These are phyloP conservation scores for Ganoderma lucidum DNA, from an alignment of 1,284 basidiomycete species.

Conservation along the genomic window DNA sequence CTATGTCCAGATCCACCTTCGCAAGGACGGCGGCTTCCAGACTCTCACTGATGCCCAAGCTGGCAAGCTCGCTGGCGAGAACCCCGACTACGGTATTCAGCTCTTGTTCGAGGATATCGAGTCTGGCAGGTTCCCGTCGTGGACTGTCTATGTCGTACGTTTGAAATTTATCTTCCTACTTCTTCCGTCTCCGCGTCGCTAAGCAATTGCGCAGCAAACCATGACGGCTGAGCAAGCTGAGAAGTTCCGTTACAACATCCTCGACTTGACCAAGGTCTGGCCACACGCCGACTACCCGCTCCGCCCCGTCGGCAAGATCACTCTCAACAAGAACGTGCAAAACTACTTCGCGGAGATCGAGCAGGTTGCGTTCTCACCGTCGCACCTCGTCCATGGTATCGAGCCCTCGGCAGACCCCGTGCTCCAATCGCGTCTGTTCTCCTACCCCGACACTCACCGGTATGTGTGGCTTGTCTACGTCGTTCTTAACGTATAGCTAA, in stretches of 20 bases:
- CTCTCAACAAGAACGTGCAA: slow-evolving; percentile 85
- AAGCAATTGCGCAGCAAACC: slow-evolving; percentile 65
- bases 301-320: slow-evolving; percentile 85
- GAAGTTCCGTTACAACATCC: slow-evolving; percentile 86
- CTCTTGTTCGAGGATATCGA: slow-evolving; percentile 85
- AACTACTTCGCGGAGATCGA: slow-evolving; percentile 92
- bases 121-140: slow-evolving; percentile 76
- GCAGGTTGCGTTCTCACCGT: slow-evolving; percentile 88
- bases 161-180: not conserved
- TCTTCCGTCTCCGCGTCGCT: not conserved
- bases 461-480: not conserved
- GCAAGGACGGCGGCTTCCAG: slow-evolving; percentile 83
- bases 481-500: no score
- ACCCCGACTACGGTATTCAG: slow-evolving; percentile 86
- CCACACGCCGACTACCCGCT: slow-evolving; percentile 88
- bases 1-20: slow-evolving; percentile 86
- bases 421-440: slow-evolving; percentile 92
- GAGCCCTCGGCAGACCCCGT: slow-evolving; percentile 92
- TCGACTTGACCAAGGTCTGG: slow-evolving; percentile 94
- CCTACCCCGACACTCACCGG: slow-evolving; percentile 92
- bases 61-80: slow-evolving; percentile 67
- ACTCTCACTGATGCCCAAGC: slow-evolving; percentile 70
- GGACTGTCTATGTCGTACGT: slow-evolving; percentile 74
- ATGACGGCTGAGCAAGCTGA: slow-evolving; percentile 94
- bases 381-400: slow-evolving; percentile 86